These are phyloP conservation scores for Rhynchosporium agropyri DNA, from an alignment of 2,329 filamentous ascomycete genomes.

Conservation along the genomic window DNA sequence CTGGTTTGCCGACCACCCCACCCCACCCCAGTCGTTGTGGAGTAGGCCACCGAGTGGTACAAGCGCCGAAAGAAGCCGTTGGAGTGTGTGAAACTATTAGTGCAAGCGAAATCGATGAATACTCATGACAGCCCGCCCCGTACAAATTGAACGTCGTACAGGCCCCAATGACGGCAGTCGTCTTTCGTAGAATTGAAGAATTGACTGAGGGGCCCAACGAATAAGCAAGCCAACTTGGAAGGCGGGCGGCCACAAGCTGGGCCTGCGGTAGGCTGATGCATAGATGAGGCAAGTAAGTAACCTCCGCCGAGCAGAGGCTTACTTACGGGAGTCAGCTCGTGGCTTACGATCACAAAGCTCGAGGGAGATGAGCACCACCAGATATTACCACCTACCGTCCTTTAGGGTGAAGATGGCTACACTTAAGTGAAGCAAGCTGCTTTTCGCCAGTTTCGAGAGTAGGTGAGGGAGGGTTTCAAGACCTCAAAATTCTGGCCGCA, in stretches of 20 bases:
- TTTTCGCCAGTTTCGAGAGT: constrained; percentile 3
- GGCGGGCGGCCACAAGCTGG: background rate
- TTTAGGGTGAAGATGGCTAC: background rate
- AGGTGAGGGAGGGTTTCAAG: background rate
- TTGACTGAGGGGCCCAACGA: background rate
- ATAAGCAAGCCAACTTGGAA: constrained; percentile 11
- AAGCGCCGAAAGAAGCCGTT: constrained; percentile 21
- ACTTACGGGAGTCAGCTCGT: constrained; percentile 15
- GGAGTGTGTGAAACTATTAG: background rate
- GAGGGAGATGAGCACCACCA: background rate
- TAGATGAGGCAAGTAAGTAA: constrained; percentile 8
- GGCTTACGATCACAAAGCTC: constrained; percentile 9
- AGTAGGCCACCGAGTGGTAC: constrained; percentile 12
- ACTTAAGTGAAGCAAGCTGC: background rate
- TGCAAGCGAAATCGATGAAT: background rate
- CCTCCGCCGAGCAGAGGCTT: constrained; percentile 19
- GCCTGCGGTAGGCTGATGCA: constrained; percentile 20
- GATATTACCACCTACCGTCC: background rate
- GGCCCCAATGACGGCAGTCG: constrained; percentile 29
- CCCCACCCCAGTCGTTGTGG: constrained; percentile 17
- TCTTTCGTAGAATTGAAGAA: constrained; percentile 24
- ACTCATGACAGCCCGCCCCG: background rate
- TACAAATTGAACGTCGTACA: constrained; percentile 2
- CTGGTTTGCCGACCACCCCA: constrained; percentile 24
- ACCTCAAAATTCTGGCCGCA: constrained; percentile 9